Base-by-base conservation (phyloP, 768 basidiomycete genomes). In the Leccinum sublutescens region DNA sequence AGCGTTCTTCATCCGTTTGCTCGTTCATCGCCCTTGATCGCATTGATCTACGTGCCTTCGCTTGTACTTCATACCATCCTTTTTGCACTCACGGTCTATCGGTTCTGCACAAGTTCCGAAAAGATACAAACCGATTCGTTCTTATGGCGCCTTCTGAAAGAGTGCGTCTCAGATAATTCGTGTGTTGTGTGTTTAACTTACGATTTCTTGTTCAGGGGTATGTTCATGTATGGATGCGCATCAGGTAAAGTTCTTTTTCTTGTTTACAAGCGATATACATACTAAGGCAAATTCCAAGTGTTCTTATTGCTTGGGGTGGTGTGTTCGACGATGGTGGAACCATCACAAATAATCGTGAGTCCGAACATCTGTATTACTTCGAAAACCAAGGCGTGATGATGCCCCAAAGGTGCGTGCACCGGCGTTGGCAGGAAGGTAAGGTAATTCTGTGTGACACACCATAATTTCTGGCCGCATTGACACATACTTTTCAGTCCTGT, bases 61-160 rank as follows among this genome's bases (percentile, higher is more conserved):
- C 47, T 67, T 17, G 25, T 67, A n/a, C n/a, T 58, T 19, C 60
- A 67, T 29, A 60, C 47, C 50, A 4, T 60, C 23, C 43, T 67
- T 29, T 64, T 68, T 45, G 19, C n/a, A 7, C 50, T 67, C n/a
- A 60, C 55, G 21, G 36, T 58, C 38, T 62, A 62, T 38, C 56
- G 54, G 25, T 62, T 67, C 56, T 15, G 56, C 19, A 38, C 40
- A 47, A 68, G 61, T 36, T 43, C 67, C n/a, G 55, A 25, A 15
- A 45, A 43, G 10, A 56, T 48, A 54, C 52, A 53, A 21, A 58
- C 45, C 3, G 25, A 65, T 12, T 51, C 55, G 2, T 51, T 68
- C 23, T 15, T 68, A 5, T 57, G 57, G 59, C 57, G 61, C 5
- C 57, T 68, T 25, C 5, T 68, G 3, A 67, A 67, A 59, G 66